Base-by-base conservation (phyloP, 1,284 basidiomycete species). In the Inonotus obliquus region DNA sequence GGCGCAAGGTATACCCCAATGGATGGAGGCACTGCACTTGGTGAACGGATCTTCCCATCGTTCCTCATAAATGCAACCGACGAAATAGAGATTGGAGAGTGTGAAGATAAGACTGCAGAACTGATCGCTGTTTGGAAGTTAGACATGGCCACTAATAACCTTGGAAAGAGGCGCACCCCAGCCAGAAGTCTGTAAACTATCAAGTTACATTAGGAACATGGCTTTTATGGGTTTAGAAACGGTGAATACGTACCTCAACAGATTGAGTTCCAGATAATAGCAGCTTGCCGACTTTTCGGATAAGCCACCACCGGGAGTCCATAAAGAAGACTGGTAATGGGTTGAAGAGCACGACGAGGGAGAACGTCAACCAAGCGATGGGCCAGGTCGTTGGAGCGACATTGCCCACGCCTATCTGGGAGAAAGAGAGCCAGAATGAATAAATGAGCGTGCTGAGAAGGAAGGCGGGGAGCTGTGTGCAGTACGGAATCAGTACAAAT, bases 391-490 rank as follows among this genome's bases (percentile, higher is more conserved):
- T 80, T 0, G 82, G 79, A 1, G 74, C 72, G 27, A 85, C 70
- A 10, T 70, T 70, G 0, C 79, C 71, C 2, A 75, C 69, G 1
- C 85, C 87, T 14, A 90, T 77, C 4, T 80, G 80, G 52, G 83
- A 73, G 71, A 96, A 94, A 1, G 92, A 91, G 49, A 97, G 78
- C 86, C 88, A 95, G 72, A 96, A 94, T 47, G 89, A 86, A 68
- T 89, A 90, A 60, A 82, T 85, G 0, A 98, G 81, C 0, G 89
- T 81, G n/a, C 86, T 76, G 51, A 96, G 79, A 19, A 96, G 73
- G 63, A 95, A 79, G 13, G 87, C 80, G 0, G 96, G 95, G 19
- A 93, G 82, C 90, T 96, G 68, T 41, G 48, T 25, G 17, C 21
- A 9, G 7, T 17, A 44, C 17, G 17, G 1, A 21, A 7, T 44